Conservation (phyloP, 441 rosid species). For the Mallotus japonicus region DNA sequence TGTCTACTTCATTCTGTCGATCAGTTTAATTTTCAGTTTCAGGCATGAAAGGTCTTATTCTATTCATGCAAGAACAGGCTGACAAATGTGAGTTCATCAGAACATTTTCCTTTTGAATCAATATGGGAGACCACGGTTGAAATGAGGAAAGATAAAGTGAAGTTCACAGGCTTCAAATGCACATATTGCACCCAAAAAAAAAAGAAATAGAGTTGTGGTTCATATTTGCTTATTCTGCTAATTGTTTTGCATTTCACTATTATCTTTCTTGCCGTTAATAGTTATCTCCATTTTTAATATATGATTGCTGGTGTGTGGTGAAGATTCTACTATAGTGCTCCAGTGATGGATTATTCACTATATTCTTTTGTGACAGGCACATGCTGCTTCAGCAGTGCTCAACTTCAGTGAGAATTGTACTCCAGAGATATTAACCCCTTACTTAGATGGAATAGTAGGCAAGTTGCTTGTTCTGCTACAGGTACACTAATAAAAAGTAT, state of each 20-base stretch:
- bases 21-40: not conserved
- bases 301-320: not conserved
- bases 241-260: not conserved
- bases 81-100: not conserved
- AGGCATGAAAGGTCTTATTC: not conserved
- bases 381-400: conserved; percentile 99
- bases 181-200: not conserved
- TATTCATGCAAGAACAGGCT: not conserved
- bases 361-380: conserved; percentile 57
- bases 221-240: conserved; percentile 4
- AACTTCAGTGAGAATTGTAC: conserved; percentile 99
- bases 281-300: not conserved
- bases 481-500: conserved; percentile 41
- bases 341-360: not conserved
- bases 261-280: not conserved
- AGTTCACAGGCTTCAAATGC: not conserved
- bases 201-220: too few relatives aligned
- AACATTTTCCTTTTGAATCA: not conserved
- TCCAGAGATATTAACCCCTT: conserved; percentile 83
- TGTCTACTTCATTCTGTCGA: not conserved
- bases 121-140: not conserved
- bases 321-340: not conserved
- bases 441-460: conserved; percentile 89
- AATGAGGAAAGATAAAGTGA: not conserved
- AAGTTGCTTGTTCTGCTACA: conserved; percentile 91